Evolutionary conservation across 2,329 filamentous ascomycete genomes (phyloP).

Genomic region (Aspergillus quadricinctus): DNA sequence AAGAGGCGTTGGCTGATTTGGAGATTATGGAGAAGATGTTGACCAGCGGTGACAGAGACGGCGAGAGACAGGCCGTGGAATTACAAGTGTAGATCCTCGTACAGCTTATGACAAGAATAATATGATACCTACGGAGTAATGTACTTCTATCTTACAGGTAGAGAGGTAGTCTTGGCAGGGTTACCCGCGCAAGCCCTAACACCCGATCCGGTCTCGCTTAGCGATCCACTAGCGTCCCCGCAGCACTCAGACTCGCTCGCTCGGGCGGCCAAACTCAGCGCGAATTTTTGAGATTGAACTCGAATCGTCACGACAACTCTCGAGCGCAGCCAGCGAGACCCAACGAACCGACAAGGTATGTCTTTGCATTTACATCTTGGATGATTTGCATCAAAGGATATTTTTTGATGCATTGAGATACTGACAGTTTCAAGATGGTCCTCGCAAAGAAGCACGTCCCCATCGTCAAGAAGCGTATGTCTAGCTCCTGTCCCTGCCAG

Average conservation of each 20-base stretch:
- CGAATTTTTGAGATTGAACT: conserved; percentile 39
- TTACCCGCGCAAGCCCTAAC: conserved; percentile 17
- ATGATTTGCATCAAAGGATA: too few relatives aligned
- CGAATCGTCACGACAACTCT: conserved; percentile 40
- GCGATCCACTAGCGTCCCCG: conserved; percentile 32
- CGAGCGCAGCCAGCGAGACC: conserved; percentile 40
- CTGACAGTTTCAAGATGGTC: conserved; percentile 64
- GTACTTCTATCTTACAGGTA: too few relatives aligned
- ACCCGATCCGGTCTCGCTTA: conserved; percentile 28
- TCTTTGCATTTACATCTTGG: conserved; percentile 5
- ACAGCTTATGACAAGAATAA: too few relatives aligned
- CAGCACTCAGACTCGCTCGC: conserved; percentile 23
- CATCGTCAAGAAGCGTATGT: conserved; percentile 99
- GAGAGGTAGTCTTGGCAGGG: conserved; percentile 12
- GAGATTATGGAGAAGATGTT: conserved; percentile 42
- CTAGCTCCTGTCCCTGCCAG: conserved; percentile 7
- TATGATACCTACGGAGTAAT: too few relatives aligned
- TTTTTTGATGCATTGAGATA: conserved; percentile 2
- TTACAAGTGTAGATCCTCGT: conserved; percentile 14
- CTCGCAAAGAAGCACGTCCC: conserved; percentile 98
- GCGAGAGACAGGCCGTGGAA: conserved; percentile 20
- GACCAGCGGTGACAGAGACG: conserved; percentile 27
- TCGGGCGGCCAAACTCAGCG: conserved; percentile 31
- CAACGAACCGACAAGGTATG: conserved; percentile 44
- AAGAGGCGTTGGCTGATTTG: conserved; percentile 52